Percentiles rank a stretch among this genome's conserved stretches.
Conservation (phyloP, 2,329 filamentous ascomycete genomes). For the Penicillium sp. region DNA sequence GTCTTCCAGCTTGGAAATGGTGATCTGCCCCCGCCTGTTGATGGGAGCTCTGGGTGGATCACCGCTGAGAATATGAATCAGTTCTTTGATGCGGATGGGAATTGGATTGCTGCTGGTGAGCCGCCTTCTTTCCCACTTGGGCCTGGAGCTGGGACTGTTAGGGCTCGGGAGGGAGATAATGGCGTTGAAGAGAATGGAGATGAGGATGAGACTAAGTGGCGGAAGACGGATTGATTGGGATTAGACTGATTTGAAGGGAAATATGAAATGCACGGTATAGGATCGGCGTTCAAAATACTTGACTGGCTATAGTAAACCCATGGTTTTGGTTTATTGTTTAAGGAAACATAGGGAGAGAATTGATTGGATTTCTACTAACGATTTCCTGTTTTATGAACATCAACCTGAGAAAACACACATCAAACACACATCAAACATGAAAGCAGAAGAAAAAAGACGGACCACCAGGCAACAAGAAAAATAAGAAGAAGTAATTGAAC, state of each 20-base stretch:
- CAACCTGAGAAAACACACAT: conserved; percentile 6
- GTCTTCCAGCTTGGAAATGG: conserved; percentile 42
- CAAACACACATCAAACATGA: conserved; percentile 10
- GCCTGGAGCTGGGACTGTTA: conserved; percentile 65
- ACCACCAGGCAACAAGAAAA: conserved; percentile 8
- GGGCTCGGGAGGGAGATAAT: conserved; percentile 59
- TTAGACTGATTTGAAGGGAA: background rate
- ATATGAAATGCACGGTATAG: background rate
- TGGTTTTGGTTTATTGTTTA: background rate
- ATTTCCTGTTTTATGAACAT: conserved; percentile 23
- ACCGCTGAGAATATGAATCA: conserved; percentile 88
- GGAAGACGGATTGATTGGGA: conserved; percentile 44
- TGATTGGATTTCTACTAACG: conserved; percentile 20
- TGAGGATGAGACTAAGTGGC: conserved; percentile 54
- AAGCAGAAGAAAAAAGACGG: background rate
- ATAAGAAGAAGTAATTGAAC: background rate
- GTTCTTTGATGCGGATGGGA: conserved; percentile 77
- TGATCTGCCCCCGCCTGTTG: conserved; percentile 49
- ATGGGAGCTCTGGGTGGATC: conserved; percentile 57
- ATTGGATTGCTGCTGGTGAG: conserved; percentile 64
- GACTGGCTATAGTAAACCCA: background rate
- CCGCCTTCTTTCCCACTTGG: conserved; percentile 41
- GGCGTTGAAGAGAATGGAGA: conserved; percentile 42
- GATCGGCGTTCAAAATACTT: conserved; percentile 4
- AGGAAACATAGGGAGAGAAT: background rate